A percentile compares a stretch with the other conserved stretches of the same genome.
Evolutionary conservation across 2,329 filamentous ascomycete genomes (phyloP).

Genomic region (Fusarium goolgardi): DNA sequence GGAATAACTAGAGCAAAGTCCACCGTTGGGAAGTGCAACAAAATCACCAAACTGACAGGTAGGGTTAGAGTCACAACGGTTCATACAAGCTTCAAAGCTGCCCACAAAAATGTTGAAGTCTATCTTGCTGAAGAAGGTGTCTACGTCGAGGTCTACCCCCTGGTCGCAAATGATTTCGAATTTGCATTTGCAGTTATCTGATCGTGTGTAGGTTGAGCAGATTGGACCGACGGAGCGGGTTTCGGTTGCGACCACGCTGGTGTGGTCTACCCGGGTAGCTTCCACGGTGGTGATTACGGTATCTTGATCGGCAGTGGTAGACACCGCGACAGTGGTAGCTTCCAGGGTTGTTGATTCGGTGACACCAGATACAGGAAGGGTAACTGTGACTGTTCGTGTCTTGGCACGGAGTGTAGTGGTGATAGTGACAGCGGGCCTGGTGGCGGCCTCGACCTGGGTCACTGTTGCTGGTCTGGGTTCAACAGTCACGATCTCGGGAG

Average conservation of each 20-base stretch:
- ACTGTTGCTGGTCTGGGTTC: neutral
- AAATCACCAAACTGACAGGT: neutral
- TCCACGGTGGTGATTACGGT: accelerated
- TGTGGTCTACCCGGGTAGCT: neutral
- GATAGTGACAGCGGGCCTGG: neutral
- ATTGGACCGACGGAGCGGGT: slow-evolving; percentile 4
- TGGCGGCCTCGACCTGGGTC: accelerated
- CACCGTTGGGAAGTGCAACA: accelerated
- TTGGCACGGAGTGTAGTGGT: neutral
- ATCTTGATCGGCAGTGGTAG: neutral
- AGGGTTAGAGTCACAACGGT: neutral
- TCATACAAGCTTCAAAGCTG: neutral
- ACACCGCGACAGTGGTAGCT: accelerated
- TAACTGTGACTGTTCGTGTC: neutral
- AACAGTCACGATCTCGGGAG: neutral
- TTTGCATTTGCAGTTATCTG: neutral
- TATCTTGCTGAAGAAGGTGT: accelerated
- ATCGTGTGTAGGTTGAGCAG: neutral
- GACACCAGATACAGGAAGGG: neutral
- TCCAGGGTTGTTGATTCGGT: neutral
- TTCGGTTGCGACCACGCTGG: neutral
- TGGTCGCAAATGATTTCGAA: neutral
- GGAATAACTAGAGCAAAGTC: neutral
- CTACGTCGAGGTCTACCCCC: accelerated
- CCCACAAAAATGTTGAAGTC: neutral